These are phyloP conservation scores for Talaromyces adpressus DNA, from an alignment of 495 filamentous ascomycete genomes.

Conservation along the genomic window DNA sequence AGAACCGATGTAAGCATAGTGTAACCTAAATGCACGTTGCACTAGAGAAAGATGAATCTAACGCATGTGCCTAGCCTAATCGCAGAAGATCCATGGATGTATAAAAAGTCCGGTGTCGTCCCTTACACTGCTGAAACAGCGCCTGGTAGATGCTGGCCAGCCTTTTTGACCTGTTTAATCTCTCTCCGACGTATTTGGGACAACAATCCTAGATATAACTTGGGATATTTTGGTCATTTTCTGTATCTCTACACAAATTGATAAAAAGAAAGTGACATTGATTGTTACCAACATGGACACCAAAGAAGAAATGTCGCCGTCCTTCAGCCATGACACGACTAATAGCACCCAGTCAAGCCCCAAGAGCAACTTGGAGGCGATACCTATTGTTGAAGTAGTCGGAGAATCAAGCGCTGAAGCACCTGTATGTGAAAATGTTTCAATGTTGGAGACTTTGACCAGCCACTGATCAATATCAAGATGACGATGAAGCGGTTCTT, in stretches of 20 bases:
- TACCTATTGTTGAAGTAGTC: neutral
- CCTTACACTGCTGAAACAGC: neutral
- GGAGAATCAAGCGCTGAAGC: neutral
- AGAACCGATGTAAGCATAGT: neutral
- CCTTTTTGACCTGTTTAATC: neutral
- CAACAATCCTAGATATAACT: neutral
- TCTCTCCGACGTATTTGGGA: neutral
- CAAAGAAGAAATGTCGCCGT: neutral
- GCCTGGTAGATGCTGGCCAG: neutral
- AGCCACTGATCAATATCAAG: slow-evolving; percentile 20
- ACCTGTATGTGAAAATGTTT: neutral
- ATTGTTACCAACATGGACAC: slow-evolving; percentile 1
- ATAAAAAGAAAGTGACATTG: neutral
- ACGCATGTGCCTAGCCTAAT: neutral
- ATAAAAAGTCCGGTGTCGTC: neutral
- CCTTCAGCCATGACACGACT: neutral
- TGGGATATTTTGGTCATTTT: neutral
- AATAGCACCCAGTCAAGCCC: slow-evolving; percentile 1
- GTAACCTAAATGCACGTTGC: neutral
- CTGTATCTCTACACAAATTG: neutral
- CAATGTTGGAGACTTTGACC: neutral
- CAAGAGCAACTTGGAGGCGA: neutral
- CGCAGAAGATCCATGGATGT: neutral
- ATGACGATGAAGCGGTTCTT: slow-evolving; percentile 53
- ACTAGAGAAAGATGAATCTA: neutral